These are phyloP conservation scores for Exserohilum turcica DNA, from an alignment of 2,329 filamentous ascomycete species.

Conservation along the genomic window DNA sequence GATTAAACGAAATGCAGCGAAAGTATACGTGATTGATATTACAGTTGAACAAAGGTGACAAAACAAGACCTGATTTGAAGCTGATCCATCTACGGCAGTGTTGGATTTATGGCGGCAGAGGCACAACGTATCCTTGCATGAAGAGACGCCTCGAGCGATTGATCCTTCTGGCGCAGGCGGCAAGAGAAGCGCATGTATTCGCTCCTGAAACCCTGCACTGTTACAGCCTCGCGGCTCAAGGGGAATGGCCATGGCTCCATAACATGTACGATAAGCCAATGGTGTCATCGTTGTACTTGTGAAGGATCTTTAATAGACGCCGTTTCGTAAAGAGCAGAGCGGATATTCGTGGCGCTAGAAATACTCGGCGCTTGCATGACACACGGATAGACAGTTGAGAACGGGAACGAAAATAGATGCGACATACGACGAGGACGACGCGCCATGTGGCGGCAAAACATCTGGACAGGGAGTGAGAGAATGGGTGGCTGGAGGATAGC, in stretches of 20 bases:
- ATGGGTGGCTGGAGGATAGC: background rate
- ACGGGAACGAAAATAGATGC: too few species aligned
- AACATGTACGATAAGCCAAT: background rate
- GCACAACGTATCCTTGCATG: background rate
- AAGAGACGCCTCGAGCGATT: background rate
- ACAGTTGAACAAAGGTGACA: too few species aligned
- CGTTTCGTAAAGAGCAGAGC: background rate
- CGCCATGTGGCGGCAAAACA: background rate
- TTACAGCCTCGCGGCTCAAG: background rate
- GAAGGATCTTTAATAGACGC: background rate
- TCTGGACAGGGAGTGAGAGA: background rate
- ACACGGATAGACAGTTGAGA: too few species aligned
- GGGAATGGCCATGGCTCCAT: background rate
- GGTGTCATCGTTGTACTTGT: background rate
- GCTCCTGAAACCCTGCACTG: background rate
- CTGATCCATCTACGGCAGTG: background rate
- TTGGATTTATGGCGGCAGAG: background rate
- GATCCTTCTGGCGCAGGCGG: background rate
- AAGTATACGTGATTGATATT: background rate
- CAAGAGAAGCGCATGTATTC: background rate
- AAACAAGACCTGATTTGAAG: background rate
- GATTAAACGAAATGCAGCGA: background rate
- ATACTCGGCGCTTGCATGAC: too few species aligned
- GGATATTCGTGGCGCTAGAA: background rate
- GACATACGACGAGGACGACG: too few species aligned